A percentile compares a stretch with the other conserved stretches of the same genome.
Conservation (phyloP, 345 rosid species). For the Rhodamnia rubescens region DNA sequence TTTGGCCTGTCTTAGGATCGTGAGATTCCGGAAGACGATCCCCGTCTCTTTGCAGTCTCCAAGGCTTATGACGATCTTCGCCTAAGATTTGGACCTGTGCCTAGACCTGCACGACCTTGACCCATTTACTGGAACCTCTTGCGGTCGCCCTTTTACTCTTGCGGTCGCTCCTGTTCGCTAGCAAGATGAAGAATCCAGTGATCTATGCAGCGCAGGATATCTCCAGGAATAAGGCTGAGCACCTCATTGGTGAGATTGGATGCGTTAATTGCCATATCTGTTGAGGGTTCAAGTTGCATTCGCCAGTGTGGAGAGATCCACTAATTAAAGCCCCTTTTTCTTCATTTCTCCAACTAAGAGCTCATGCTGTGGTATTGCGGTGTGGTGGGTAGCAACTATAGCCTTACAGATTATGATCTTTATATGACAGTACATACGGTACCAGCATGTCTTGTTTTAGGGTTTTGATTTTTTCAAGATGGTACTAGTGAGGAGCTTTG, state of each 20-base stretch:
- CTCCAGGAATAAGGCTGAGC: background rate
- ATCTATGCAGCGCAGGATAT: background rate
- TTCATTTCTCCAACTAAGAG: background rate
- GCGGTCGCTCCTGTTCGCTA: background rate
- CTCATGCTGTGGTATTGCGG: background rate
- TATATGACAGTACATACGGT: background rate
- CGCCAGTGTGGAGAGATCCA: background rate
- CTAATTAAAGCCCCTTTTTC: background rate
- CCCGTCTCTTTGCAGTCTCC: slow-evolving; percentile 46
- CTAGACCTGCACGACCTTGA: background rate
- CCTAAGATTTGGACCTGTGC: slow-evolving; percentile 19
- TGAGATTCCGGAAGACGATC: slow-evolving; percentile 74
- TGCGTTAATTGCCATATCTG: background rate
- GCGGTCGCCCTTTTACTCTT: background rate
- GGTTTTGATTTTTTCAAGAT: background rate
- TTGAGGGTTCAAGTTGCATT: background rate
- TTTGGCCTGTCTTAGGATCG: slow-evolving; percentile 39
- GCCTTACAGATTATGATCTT: background rate
- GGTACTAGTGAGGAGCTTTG: background rate
- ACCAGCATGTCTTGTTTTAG: background rate
- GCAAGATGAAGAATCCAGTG: background rate
- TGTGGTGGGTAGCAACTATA: background rate
- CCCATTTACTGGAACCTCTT: background rate
- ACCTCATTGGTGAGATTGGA: background rate
- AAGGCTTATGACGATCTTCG: slow-evolving; percentile 31